Conservation (phyloP, 768 basidiomycete genomes). For the Rossbeevera mucosa region DNA sequence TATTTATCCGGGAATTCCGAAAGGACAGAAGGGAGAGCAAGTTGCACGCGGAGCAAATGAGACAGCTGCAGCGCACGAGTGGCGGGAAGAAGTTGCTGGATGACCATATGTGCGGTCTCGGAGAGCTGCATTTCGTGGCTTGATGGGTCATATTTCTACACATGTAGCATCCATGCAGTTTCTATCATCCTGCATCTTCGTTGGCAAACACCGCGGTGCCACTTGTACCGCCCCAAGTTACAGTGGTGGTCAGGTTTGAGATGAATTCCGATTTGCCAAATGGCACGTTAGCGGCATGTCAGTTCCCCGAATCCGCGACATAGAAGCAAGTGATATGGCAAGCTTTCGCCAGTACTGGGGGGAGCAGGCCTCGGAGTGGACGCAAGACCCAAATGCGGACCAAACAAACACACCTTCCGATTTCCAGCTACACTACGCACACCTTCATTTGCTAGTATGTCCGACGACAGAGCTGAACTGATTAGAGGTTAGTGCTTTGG, state of each 20-base stretch:
- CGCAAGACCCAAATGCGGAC: too few species aligned
- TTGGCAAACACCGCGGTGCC: too few species aligned
- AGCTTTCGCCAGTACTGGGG: too few species aligned
- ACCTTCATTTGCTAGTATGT: conserved; percentile 19
- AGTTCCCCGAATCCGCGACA: not conserved
- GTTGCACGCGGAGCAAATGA: conserved; percentile 16
- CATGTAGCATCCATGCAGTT: not conserved
- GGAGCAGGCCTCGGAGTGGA: too few species aligned
- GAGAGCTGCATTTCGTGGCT: not conserved
- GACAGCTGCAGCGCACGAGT: not conserved
- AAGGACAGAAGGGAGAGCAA: conserved; percentile 20
- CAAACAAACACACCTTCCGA: conserved; percentile 10
- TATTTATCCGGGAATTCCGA: conserved; percentile 12
- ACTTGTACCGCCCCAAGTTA: too few species aligned
- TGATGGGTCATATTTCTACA: conserved; percentile 1
- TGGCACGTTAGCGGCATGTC: not conserved
- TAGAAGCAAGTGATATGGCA: too few species aligned
- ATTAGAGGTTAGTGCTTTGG: conserved; percentile 25
- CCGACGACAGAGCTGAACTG: conserved; percentile 32
- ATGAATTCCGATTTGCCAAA: too few species aligned
- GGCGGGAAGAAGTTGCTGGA: not conserved
- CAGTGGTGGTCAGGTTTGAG: too few species aligned
- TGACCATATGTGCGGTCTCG: conserved; percentile 1
- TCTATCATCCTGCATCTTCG: not conserved
- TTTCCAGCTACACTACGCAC: not conserved